Percentiles rank a stretch among this genome's conserved stretches.
Evolutionary conservation across 108 stramenopile genomes (phyloP).

Genomic region (Schizochytrium sp.): DNA sequence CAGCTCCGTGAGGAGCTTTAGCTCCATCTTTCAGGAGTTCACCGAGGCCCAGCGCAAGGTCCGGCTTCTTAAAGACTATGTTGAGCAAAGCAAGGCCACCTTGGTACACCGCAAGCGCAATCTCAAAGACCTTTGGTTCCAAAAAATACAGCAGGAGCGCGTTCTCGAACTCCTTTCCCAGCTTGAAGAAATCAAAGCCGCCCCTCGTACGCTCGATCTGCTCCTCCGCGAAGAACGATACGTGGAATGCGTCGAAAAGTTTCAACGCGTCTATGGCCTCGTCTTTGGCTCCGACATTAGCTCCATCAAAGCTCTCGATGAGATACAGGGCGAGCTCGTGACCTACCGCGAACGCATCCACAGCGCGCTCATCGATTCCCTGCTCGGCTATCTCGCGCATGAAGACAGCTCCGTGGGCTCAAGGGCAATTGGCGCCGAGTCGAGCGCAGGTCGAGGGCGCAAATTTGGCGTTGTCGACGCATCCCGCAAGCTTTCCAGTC

Average conservation of each 20-base stretch:
- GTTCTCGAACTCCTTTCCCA: background rate
- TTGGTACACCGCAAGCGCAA: background rate
- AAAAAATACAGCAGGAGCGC: slow-evolving; percentile 6
- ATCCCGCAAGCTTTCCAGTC: background rate
- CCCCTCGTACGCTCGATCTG: background rate
- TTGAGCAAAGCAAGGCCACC: background rate
- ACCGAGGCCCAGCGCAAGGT: slow-evolving; percentile 6
- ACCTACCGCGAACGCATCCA: background rate
- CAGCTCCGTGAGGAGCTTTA: background rate
- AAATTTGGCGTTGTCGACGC: background rate
- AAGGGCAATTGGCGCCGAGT: too few relatives aligned
- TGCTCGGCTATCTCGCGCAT: background rate
- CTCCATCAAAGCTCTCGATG: background rate
- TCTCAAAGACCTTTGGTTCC: background rate
- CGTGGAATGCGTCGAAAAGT: background rate
- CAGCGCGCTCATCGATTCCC: background rate
- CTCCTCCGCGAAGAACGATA: background rate
- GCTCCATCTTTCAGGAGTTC: slow-evolving; percentile 6
- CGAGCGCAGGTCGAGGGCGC: too few relatives aligned
- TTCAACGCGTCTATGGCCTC: background rate
- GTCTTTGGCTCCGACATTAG: background rate
- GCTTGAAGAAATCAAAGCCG: background rate
- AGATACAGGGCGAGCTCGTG: background rate
- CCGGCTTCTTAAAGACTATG: background rate
- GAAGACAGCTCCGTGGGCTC: background rate